Conservation (phyloP, 768 basidiomycete species). For the Fomitopsis serialis region DNA sequence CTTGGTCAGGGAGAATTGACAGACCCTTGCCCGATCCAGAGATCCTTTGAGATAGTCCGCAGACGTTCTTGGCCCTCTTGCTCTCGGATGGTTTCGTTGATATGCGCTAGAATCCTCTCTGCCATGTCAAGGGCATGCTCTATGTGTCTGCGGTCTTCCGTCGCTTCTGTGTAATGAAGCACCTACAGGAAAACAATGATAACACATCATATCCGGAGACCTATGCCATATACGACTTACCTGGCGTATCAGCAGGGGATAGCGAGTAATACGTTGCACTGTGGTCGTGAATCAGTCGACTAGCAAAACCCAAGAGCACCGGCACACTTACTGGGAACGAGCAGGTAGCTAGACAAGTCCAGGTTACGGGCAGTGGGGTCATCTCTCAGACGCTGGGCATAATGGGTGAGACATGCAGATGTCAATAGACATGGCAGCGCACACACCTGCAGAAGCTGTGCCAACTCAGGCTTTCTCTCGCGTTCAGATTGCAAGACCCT, state of each 20-base stretch:
- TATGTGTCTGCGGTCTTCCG: constrained; percentile 55
- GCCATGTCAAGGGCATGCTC: constrained; percentile 52
- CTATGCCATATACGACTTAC: constrained; percentile 24
- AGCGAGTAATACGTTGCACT: constrained; percentile 97
- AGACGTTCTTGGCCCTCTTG: constrained; percentile 81
- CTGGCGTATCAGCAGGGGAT: constrained; percentile 85
- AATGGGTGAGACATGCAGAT: background rate
- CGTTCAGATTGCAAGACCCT: constrained; percentile 71
- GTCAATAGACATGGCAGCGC: background rate
- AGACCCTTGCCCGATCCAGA: constrained; percentile 87
- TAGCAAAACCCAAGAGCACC: background rate
- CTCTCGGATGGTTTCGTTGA: constrained; percentile 87
- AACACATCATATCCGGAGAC: background rate
- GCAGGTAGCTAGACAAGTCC: constrained; percentile 85
- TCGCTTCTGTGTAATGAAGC: constrained; percentile 68
- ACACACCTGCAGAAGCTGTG: constrained; percentile 60
- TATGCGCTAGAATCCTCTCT: constrained; percentile 68
- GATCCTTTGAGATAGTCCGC: constrained; percentile 61
- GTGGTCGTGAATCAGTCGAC: background rate
- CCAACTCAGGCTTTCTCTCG: constrained; percentile 60
- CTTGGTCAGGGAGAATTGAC: constrained; percentile 13
- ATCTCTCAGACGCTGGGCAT: constrained; percentile 61
- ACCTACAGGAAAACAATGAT: constrained; percentile 40
- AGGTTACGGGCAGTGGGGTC: constrained; percentile 74
- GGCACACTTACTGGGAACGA: constrained; percentile 78